Percentiles rank a stretch among this genome's conserved stretches.
These are phyloP conservation scores for Zizania latifolia DNA, from an alignment of 176 grass and related monocot species.

Conservation along the genomic window DNA sequence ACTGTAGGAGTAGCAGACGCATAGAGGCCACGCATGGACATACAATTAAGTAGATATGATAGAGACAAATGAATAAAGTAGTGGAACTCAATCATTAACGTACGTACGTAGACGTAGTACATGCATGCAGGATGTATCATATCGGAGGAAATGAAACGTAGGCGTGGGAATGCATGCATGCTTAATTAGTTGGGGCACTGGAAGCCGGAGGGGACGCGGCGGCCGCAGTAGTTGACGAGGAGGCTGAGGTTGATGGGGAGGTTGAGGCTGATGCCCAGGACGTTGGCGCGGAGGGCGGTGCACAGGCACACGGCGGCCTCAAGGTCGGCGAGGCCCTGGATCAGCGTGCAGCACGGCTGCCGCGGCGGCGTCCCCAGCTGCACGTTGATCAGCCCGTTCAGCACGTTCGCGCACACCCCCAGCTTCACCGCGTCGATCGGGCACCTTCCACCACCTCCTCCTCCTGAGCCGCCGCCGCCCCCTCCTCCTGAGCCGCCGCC, in stretches of 20 bases:
- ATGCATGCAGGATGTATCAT: too few relatives aligned
- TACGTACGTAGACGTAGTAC: too few relatives aligned
- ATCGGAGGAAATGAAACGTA: too few relatives aligned
- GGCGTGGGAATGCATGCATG: too few relatives aligned
- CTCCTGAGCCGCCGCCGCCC: neutral
- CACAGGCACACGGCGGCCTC: conserved; percentile 71
- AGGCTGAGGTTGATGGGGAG: conserved; percentile 67
- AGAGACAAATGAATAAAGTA: too few relatives aligned
- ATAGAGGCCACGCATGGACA: too few relatives aligned
- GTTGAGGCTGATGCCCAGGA: conserved; percentile 72
- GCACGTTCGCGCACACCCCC: conserved; percentile 68
- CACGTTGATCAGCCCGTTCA: conserved; percentile 61
- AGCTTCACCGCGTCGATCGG: conserved; percentile 69
- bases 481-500: neutral
- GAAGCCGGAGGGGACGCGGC: conserved; percentile 52
- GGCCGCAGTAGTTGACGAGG: conserved; percentile 82
- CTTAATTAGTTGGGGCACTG: conserved; percentile 54
- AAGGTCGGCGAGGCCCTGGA: conserved; percentile 70
- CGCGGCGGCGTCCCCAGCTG: conserved; percentile 53
- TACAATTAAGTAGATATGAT: too few relatives aligned
- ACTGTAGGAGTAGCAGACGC: too few relatives aligned
- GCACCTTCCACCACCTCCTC: neutral
- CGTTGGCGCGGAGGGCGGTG: conserved; percentile 56
- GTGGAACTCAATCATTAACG: too few relatives aligned
- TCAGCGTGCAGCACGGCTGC: conserved; percentile 61